phyloP scores from a whole-genome alignment of 2,329 filamentous ascomycete genomes.

The Alternaria gansuensis region DNA sequence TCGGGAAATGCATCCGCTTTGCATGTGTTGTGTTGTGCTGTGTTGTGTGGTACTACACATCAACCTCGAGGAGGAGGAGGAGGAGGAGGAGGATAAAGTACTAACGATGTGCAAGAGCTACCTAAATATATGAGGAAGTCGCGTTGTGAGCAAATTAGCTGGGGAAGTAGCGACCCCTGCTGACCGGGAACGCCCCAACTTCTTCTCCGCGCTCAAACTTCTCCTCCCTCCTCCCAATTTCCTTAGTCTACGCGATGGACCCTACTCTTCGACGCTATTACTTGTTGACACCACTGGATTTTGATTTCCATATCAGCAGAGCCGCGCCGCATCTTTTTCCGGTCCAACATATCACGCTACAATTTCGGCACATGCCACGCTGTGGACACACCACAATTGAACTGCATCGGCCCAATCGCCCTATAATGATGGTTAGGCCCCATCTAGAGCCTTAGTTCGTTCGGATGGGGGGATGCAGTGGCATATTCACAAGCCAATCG shows the following conservation, averaged over 20 bases:
- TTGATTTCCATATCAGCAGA: slow-evolving; percentile 1
- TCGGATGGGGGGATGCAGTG: background rate
- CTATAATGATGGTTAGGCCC: background rate
- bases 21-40: background rate
- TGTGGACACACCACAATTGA: background rate
- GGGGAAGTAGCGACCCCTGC: background rate
- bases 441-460: slow-evolving; percentile 6
- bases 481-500: background rate
- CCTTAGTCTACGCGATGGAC: background rate
- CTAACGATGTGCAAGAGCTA: too few relatives aligned
- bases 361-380: slow-evolving; percentile 3
- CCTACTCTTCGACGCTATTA: slow-evolving; percentile 3
- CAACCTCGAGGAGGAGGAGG: too few relatives aligned
- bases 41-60: too few relatives aligned
- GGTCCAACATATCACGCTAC: slow-evolving; percentile 3
- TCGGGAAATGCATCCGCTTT: slow-evolving; percentile 13
- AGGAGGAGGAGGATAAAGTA: background rate
- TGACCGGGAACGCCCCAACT: background rate
- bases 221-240: background rate
- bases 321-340: background rate
- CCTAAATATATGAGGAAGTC: slow-evolving; percentile 3
- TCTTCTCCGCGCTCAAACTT: slow-evolving; percentile 1
- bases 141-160: background rate
- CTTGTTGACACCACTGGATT: background rate
- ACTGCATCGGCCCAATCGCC: background rate